phyloP scores from a whole-genome alignment of 352 stramenopile species.

The Pythium folliculosum region DNA sequence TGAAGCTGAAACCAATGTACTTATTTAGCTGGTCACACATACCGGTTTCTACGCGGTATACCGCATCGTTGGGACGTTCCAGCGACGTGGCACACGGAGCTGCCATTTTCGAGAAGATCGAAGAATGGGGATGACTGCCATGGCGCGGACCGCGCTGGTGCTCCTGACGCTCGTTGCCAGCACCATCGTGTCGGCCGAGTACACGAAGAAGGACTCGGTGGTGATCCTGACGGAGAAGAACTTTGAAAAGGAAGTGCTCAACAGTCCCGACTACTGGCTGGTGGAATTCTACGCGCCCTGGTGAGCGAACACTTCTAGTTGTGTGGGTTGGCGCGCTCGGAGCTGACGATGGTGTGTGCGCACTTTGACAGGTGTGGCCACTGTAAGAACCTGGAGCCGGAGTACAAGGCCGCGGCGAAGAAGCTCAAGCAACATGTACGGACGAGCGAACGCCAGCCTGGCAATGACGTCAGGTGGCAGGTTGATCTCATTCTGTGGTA shows the following conservation, averaged over 20 bases:
- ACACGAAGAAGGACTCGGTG: slow-evolving; percentile 55
- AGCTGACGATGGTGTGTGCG: background rate
- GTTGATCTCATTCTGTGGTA: too few species aligned
- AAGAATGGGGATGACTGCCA: background rate
- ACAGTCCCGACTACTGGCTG: slow-evolving; percentile 86
- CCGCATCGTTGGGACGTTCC: background rate
- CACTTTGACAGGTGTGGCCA: slow-evolving; percentile 65
- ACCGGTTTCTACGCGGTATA: background rate
- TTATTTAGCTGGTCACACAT: too few species aligned
- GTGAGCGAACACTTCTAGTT: slow-evolving; percentile 13
- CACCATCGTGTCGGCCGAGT: slow-evolving; percentile 33
- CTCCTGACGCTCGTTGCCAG: slow-evolving; percentile 11
- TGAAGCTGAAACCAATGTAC: background rate
- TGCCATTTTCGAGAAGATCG: background rate
- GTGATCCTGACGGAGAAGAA: slow-evolving; percentile 81
- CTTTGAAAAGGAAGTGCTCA: slow-evolving; percentile 81
- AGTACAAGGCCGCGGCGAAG: slow-evolving; percentile 88
- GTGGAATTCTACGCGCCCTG: slow-evolving; percentile 95
- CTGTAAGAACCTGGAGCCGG: slow-evolving; percentile 89
- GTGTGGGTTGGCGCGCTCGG: too few species aligned
- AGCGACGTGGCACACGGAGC: slow-evolving; percentile 21
- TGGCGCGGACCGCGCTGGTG: background rate
- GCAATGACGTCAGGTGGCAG: too few species aligned
- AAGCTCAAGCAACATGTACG: slow-evolving; percentile 80
- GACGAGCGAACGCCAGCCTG: too few species aligned